Base-by-base conservation (phyloP, 176 grass and related monocot genomes). In the Triticum monococcum region DNA sequence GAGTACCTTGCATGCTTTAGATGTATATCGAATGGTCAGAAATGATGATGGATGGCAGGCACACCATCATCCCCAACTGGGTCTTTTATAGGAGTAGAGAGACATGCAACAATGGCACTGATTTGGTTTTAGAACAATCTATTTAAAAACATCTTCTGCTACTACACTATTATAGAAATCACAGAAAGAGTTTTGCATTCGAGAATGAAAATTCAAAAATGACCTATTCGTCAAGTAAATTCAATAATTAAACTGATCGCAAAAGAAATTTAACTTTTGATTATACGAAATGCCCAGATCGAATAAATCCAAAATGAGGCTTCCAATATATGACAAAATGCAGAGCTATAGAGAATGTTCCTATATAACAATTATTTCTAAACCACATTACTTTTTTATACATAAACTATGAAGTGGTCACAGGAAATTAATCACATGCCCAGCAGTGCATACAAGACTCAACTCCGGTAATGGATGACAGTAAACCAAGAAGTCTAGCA, bases 401-500 rank as follows among this genome's bases (percentile, higher is more conserved):
- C 30, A 69, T 82, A 37, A 56, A 50, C 8, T 52, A 4, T 8
- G 6, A 79, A 63, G 7, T 66, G 37, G 1, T 66, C 9, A 6
- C 9, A 8, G 77, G n/a, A 66, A 38, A 31, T 68, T 37, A 87
- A 25, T 78, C 30, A 59, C 70, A 64, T 35, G 38, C 28, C 17
- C 36, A 89, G 67, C 38, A 85, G 65, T 61, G 77, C 64, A 78
- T 10, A 18, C 18, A 17, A 12, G 63, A 48, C 17, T 45, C 48
- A 84, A 61, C 24, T 84, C 59, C 70, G 28, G 1, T 63, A 74
- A 14, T 36, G n/a, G 24, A 74, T 36, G 17, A 17, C 7, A 8
- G 54, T 77, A 66, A 80, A 75, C 50, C 12, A 24, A 67, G 6
- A 85, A 81, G 41, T 33, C 60, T 48, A 13, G 26, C 59, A 81